Base-by-base conservation (phyloP, 2,329 filamentous ascomycete species). In the Graphiopsis chlorocephala region DNA sequence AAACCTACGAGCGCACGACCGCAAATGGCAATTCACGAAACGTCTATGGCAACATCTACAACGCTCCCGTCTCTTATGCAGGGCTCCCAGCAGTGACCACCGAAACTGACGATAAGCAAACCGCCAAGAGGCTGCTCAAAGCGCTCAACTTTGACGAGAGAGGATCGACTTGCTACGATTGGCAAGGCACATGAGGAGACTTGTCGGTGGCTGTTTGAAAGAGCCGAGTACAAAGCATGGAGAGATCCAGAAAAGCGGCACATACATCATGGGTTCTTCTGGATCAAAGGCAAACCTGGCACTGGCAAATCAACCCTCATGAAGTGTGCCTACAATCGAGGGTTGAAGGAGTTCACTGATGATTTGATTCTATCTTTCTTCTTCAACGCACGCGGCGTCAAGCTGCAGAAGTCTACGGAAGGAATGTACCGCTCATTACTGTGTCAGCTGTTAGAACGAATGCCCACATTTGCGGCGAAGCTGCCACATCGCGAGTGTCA, bases 401-500 rank as follows among this genome's bases (percentile, higher is more conserved):
- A 42, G 17, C 17, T 45, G 4, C 35, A 42, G 20, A 57, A 35
- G 35, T 31, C 52, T 12, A 45, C 29, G 2, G 50, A 63, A 35
- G 61, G 61, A 2, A 57, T 63, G 61, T 63, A 63, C 23, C 20
- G 61, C 11, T 57, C 61, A 17, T 12, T 63, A 2, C 15, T 63
- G 20, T 45, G 45, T 3, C 61, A 58, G 25, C 5, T 57, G 7
- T 10, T 33, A n/a, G 11, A 28, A 20, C n/a, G 5, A 10, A 45
- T 45, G 38, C 38, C 38, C 12, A 17, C 10, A 4, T 31, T 23
- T 0, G 28, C n/a, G 4, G 12, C 14, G 31, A 28, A 11, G 15
- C 28, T 8, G 4, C 29, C 15, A 14, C 8, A 1, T n/a, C 4
- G n/a, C 8, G n/a, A 0, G 67, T 78, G 0, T 29, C 82, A 0